Evolutionary conservation across 306 rosid genomes (phyloP), one percentile per base, ranked within the genome.

Genomic region (Cicer bijugum): DNA sequence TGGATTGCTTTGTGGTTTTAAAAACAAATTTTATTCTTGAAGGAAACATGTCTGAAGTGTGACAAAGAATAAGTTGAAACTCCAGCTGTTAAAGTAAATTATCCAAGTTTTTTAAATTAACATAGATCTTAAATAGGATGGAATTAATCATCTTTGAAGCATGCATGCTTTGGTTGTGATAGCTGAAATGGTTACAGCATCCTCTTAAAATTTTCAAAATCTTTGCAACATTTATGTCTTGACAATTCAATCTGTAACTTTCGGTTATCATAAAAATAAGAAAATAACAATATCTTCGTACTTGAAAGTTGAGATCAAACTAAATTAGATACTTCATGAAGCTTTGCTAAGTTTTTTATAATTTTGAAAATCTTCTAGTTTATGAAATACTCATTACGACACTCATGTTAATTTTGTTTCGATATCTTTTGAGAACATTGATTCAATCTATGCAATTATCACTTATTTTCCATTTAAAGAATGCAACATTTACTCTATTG

Each of bases 141-240:
- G 66, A 64, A 12, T 37, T 37, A 55, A 9, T 12, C 17, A 37
- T 46, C 28, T 63, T 28, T 28, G 35, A 28, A 28, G 35, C 4
- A 64, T 19, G 19, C 73, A 9, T 75, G 57, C 17, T 75, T 3
- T 75, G 38, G 60, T 56, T 66, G 19, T 79, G 74, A 56, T 80
- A 14, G 15, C 14, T 37, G 64, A 57, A 56, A 57, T 73, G 28
- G 14, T 0, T 4, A 38, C 62, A 75, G 3, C 51, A 4, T 37
- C 50, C 55, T 71, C 1, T 12, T 17, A 42, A 19, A 39, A 43
- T 52, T 51, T 46, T 43, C 12, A 35, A 53, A 35, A 55, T 56
- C 12, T 67, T 67, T 76, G 53, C 9, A 50, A 16, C 8, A 0
- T n/a, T 33, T 4, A 8, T 43, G 39, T 63, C 39, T 44, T 62